Evolutionary conservation across 148 eudicot species (phyloP).

Genomic region (Heliosperma pusillum): DNA sequence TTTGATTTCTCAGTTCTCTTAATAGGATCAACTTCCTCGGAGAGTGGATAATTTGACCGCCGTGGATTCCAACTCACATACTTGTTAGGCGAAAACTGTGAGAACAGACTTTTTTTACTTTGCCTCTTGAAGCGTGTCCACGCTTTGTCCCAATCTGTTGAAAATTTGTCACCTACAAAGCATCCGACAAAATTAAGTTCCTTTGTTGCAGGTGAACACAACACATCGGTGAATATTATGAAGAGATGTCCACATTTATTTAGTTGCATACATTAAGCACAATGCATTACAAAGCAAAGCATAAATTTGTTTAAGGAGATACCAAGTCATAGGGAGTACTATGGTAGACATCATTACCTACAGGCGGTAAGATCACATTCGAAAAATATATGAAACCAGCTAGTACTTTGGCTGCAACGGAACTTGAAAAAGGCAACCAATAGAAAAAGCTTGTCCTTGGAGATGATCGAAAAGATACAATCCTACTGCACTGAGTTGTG

Average conservation of each 20-base stretch:
- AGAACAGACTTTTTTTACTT: slow-evolving; percentile 56
- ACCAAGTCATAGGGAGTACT: no score
- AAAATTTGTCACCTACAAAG: slow-evolving; percentile 48
- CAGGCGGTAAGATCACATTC: not conserved
- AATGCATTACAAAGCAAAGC: no score
- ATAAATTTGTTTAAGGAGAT: no score
- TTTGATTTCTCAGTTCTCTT: slow-evolving; percentile 86
- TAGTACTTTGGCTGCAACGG: not conserved
- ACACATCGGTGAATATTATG: not conserved
- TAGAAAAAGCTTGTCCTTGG: no score
- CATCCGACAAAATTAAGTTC: not conserved
- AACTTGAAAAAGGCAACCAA: not conserved
- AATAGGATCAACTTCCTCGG: slow-evolving; percentile 97
- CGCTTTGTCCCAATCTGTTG: slow-evolving; percentile 95
- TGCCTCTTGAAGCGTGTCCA: slow-evolving; percentile 87
- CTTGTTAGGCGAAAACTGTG: slow-evolving; percentile 66
- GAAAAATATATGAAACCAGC: not conserved
- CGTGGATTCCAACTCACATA: slow-evolving; percentile 95
- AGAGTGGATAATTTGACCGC: slow-evolving; percentile 76
- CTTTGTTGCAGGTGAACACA: not conserved
- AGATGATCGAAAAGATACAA: no score
- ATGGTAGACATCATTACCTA: not conserved
- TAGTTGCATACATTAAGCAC: not conserved
- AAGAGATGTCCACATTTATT: not conserved
- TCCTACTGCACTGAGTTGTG: no score